Conservation (phyloP, 2,329 filamentous ascomycete genomes). For the Sclerotinia glacialis region DNA sequence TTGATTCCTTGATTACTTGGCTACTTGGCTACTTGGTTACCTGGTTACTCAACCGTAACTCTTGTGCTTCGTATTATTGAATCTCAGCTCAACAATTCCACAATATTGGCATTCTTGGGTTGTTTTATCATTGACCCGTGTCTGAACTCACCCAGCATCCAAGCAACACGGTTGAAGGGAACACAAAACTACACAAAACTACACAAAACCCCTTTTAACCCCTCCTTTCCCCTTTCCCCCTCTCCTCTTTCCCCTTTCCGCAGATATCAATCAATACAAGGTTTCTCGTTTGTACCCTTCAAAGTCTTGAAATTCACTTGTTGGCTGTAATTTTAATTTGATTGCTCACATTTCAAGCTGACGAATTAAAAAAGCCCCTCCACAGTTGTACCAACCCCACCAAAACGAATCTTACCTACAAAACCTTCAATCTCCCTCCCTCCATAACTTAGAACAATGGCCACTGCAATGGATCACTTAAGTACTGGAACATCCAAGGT, state of each 20-base stretch:
- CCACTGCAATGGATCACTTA: conserved; percentile 81
- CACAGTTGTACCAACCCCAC: conserved; percentile 15
- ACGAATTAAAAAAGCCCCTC: conserved; percentile 15
- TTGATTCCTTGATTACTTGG: background rate
- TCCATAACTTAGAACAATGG: conserved; percentile 34
- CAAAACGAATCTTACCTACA: conserved; percentile 10
- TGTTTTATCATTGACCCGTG: conserved; percentile 14
- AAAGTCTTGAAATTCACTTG: too few species aligned
- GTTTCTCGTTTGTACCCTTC: background rate
- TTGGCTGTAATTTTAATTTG: background rate
- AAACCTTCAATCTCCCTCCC: conserved; percentile 2
- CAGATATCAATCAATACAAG: background rate
- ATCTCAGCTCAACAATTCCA: conserved; percentile 5
- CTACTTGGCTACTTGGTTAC: background rate
- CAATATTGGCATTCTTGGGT: conserved; percentile 4
- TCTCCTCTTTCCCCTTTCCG: too few species aligned
- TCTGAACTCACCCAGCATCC: too few species aligned
- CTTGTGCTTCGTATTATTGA: background rate
- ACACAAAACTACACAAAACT: background rate
- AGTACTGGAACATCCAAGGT: conserved; percentile 69
- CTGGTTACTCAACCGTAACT: background rate
- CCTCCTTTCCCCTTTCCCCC: too few species aligned
- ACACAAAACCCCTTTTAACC: background rate
- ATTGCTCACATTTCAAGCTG: conserved; percentile 15
- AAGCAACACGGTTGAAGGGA: background rate